Conservation (phyloP, 2,329 filamentous ascomycete genomes). For the Colletotrichum sp. region DNA sequence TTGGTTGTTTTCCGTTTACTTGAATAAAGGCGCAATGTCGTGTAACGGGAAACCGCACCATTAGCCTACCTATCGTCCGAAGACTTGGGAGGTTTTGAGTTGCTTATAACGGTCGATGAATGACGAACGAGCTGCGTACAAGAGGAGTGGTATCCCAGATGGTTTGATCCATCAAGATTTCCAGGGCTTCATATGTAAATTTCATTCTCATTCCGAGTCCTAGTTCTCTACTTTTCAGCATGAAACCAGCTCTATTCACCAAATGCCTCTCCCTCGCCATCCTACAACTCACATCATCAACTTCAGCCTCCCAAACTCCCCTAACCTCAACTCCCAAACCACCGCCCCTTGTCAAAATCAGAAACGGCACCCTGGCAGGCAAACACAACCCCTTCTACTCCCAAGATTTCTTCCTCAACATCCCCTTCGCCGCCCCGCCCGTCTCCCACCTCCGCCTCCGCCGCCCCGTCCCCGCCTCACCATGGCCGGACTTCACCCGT, state of each 20-base stretch:
- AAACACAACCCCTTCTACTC: neutral
- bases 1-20: neutral
- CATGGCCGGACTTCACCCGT: neutral
- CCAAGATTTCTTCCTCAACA: slow-evolving; percentile 47
- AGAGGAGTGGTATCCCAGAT: neutral
- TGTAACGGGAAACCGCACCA: neutral
- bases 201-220: neutral
- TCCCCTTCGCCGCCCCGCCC: slow-evolving; percentile 48
- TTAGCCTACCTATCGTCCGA: neutral
- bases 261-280: neutral
- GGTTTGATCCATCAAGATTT: rapidly evolving
- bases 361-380: neutral
- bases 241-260: neutral
- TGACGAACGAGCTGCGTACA: neutral
- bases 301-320: neutral
- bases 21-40: too few relatives aligned
- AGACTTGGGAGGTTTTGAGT: neutral
- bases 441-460: neutral
- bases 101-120: neutral
- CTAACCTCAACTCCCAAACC: neutral
- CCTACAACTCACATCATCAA: neutral
- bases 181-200: too few relatives aligned
- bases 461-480: neutral
- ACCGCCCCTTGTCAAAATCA: neutral
- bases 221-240: neutral